Evolutionary conservation across 2,329 filamentous ascomycete genomes (phyloP).

Genomic region (Amesomyces nigricolor): DNA sequence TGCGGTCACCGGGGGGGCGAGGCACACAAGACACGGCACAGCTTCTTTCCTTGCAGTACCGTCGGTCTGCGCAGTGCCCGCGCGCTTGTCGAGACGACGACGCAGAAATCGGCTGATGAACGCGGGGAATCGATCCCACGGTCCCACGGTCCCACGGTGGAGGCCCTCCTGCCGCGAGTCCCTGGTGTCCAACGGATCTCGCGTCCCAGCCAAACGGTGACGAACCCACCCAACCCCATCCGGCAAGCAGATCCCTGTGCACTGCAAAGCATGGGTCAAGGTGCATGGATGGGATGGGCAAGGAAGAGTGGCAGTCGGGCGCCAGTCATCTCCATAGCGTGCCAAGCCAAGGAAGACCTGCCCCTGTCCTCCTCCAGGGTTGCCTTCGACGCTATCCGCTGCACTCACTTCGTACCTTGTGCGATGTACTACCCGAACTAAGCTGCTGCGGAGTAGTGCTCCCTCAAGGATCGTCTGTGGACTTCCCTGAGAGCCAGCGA

Average conservation of each 20-base stretch:
- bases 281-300: conserved; percentile 8
- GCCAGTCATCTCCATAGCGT: not conserved
- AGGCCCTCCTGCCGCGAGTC: not conserved
- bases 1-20: not conserved
- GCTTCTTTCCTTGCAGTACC: not conserved
- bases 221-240: conserved; percentile 16
- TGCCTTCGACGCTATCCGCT: conserved; percentile 19
- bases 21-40: not conserved
- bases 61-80: not conserved
- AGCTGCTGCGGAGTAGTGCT: conserved; percentile 23
- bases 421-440: conserved; percentile 21
- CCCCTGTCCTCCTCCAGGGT: conserved; percentile 17
- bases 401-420: conserved; percentile 21
- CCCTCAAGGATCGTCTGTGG: conserved; percentile 25
- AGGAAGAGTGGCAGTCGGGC: not conserved
- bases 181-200: conserved; percentile 12
- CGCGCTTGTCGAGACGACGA: no score
- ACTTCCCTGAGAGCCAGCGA: conserved; percentile 16
- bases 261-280: conserved; percentile 16
- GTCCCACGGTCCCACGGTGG: not conserved
- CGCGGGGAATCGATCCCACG: not conserved
- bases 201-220: conserved; percentile 24
- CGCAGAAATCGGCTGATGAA: not conserved
- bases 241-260: conserved; percentile 19
- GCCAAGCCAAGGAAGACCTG: conserved; percentile 12